Percentiles rank a stretch among this genome's conserved stretches.
phyloP scores from a whole-genome alignment of 2,329 filamentous ascomycete genomes.

The Talaromyces sp. region DNA sequence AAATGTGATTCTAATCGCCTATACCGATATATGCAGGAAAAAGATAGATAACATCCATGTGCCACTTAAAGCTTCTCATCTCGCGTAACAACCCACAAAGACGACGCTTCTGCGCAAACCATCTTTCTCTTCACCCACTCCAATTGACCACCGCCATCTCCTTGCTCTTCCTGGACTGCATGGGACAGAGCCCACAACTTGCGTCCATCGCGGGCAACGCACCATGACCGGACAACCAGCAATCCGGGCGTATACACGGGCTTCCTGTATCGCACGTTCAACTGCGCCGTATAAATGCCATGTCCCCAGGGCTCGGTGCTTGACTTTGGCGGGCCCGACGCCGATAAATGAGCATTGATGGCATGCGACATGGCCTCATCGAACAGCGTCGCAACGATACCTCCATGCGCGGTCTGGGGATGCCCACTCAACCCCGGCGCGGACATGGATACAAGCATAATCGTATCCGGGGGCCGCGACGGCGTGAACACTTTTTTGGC shows the following conservation, averaged over 20 bases:
- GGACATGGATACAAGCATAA: conserved; percentile 35
- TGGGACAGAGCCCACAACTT: conserved; percentile 43
- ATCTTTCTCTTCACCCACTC: conserved; percentile 33
- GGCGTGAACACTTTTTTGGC: conserved; percentile 22
- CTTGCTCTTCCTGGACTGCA: conserved; percentile 37
- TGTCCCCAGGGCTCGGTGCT: conserved; percentile 29
- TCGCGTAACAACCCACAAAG: conserved; percentile 39
- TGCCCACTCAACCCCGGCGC: conserved; percentile 40
- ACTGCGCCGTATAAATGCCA: conserved; percentile 37
- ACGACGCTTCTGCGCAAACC: conserved; percentile 40
- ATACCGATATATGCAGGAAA: neutral
- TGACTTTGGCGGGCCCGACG: conserved; percentile 31
- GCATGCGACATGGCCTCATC: conserved; percentile 42
- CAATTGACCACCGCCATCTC: conserved; percentile 27
- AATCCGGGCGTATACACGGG: conserved; percentile 36
- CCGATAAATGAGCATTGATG: conserved; percentile 18
- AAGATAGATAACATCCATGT: neutral
- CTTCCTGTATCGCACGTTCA: conserved; percentile 41
- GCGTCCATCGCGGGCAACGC: conserved; percentile 34
- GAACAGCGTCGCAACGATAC: conserved; percentile 39
- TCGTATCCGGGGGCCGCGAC: conserved; percentile 33
- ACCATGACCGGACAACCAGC: conserved; percentile 36
- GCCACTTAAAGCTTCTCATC: conserved; percentile 27
- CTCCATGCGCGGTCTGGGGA: conserved; percentile 39
- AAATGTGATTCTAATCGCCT: neutral